A percentile compares a stretch with the other conserved stretches of the same genome.
phyloP scores from a whole-genome alignment of 345 rosid genomes.

The Lagerstroemia speciosa region DNA sequence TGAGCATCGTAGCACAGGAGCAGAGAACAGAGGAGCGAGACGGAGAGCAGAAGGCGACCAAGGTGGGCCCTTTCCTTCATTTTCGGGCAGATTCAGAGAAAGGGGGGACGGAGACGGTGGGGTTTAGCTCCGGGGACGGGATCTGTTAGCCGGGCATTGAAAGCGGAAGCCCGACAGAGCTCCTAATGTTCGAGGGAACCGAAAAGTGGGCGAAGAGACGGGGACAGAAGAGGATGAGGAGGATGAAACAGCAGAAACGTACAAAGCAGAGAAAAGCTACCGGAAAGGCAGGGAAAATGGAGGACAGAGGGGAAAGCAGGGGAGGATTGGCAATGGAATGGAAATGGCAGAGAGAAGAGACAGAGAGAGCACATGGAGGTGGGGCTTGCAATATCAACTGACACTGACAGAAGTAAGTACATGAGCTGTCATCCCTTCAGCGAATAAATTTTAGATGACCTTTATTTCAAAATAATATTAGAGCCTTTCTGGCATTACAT shows the following conservation, averaged over 20 bases:
- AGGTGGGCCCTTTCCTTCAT: slow-evolving; percentile 1
- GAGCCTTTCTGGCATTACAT: too few species aligned
- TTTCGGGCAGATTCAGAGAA: not conserved
- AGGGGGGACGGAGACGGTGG: slow-evolving; percentile 1
- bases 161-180: not conserved
- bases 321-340: slow-evolving; percentile 3
- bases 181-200: not conserved
- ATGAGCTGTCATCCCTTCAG: slow-evolving; percentile 7
- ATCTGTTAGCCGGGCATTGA: not conserved
- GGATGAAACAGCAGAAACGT: not conserved
- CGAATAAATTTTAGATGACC: too few species aligned
- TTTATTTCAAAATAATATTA: too few species aligned
- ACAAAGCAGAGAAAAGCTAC: not conserved
- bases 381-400: slow-evolving; percentile 1
- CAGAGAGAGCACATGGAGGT: slow-evolving; percentile 7
- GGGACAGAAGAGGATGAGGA: slow-evolving; percentile 2
- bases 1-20: not conserved
- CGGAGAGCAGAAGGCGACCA: not conserved
- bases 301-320: slow-evolving; percentile 4
- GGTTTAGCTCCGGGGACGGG: not conserved
- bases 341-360: not conserved
- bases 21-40: not conserved
- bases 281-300: slow-evolving; percentile 1
- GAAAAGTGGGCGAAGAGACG: not conserved
- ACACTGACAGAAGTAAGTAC: not conserved